Evolutionary conservation across 2,329 filamentous ascomycete genomes (phyloP).

Genomic region (Magnaporthiopsis rhizophila): DNA sequence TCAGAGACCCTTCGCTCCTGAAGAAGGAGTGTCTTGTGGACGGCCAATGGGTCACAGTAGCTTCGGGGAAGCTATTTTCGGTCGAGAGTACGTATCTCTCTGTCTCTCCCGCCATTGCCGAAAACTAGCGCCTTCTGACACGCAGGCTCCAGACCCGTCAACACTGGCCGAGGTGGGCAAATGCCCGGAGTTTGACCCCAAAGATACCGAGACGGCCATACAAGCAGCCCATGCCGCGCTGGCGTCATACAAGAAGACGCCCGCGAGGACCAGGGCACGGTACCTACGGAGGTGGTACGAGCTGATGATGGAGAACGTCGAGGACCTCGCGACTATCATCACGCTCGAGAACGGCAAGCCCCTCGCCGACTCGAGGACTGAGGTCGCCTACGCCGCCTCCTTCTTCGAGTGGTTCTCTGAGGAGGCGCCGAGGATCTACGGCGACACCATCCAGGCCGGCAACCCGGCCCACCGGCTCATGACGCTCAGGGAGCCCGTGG

Average conservation of each 20-base stretch:
- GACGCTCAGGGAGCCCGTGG: constrained; percentile 58
- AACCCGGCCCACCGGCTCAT: constrained; percentile 53
- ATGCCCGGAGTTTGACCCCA: constrained; percentile 41
- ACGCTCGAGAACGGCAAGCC: constrained; percentile 67
- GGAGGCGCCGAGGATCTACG: constrained; percentile 48
- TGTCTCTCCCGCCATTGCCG: not conserved
- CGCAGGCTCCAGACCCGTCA: constrained; percentile 30
- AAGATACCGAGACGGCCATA: constrained; percentile 40
- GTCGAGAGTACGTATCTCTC: constrained; percentile 8
- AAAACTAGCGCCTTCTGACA: not conserved
- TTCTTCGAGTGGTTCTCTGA: constrained; percentile 58
- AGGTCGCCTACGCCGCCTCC: constrained; percentile 48
- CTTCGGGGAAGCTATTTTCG: constrained; percentile 9
- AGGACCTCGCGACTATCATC: constrained; percentile 53
- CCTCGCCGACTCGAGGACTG: constrained; percentile 50
- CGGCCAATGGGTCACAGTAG: constrained; percentile 10
- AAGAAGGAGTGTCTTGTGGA: constrained; percentile 10
- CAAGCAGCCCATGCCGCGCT: constrained; percentile 35
- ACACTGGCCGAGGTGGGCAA: constrained; percentile 37
- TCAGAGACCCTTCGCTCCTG: constrained; percentile 8
- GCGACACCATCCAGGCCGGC: constrained; percentile 53
- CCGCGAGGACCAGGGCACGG: constrained; percentile 28
- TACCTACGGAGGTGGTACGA: constrained; percentile 62
- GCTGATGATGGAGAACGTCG: constrained; percentile 56
- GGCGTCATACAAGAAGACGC: constrained; percentile 42